Conservation (phyloP, 441 rosid species). For the Rhodomyrtus psidioides region DNA sequence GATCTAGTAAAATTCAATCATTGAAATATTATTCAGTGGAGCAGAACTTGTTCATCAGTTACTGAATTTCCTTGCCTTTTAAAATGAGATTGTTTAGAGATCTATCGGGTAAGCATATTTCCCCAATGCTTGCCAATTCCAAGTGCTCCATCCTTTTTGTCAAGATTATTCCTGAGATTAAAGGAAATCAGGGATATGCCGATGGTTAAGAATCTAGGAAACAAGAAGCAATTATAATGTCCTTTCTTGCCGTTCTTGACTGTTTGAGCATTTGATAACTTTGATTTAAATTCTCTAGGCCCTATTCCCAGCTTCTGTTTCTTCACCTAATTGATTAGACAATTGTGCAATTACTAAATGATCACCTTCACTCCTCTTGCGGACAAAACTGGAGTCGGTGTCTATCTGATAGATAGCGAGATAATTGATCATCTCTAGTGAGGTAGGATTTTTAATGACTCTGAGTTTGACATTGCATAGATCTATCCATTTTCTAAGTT, state of each 20-base stretch:
- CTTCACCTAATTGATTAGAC: not conserved
- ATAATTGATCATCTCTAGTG: not conserved
- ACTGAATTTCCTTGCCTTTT: not conserved
- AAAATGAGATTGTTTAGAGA: not conserved
- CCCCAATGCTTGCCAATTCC: not conserved
- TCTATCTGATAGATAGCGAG: not conserved
- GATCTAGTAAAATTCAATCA: not conserved
- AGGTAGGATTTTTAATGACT: not conserved
- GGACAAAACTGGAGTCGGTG: not conserved
- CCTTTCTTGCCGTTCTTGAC: not conserved
- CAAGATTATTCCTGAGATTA: not conserved
- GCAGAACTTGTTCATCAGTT: not conserved
- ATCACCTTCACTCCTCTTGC: not conserved
- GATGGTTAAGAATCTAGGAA: not conserved
- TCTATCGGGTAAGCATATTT: not conserved
- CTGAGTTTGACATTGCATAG: not conserved
- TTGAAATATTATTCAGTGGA: not conserved
- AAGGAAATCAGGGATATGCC: not conserved
- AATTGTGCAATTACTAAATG: not conserved
- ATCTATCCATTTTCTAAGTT: not conserved
- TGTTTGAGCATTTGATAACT: not conserved
- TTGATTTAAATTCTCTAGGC: not conserved
- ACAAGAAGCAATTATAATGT: not conserved
- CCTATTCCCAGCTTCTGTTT: not conserved
- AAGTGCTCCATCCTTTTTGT: not conserved